Evolutionary conservation across 179 eudicot species (phyloP).

Genomic region (Silene noctiflora): DNA sequence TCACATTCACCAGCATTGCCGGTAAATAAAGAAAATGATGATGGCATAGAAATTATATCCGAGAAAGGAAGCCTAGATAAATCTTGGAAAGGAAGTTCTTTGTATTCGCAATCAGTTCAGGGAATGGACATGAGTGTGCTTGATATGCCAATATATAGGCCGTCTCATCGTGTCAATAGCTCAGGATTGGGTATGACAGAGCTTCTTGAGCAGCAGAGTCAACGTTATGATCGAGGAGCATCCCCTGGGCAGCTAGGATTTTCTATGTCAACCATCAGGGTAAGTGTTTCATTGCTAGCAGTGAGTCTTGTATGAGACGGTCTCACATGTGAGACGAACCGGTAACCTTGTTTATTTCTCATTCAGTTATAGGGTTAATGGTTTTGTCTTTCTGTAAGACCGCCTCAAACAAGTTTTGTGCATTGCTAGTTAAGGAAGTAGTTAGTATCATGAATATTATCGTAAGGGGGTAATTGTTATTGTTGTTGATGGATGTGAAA

Average conservation of each 20-base stretch:
- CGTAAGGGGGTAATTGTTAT: background rate
- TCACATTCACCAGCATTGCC: conserved; percentile 22
- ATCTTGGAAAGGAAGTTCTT: conserved; percentile 30
- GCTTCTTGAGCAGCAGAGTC: conserved; percentile 37
- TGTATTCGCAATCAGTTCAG: conserved; percentile 35
- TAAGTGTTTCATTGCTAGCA: conserved; percentile 20
- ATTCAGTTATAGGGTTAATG: background rate
- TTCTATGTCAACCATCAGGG: conserved; percentile 47
- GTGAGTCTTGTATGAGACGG: background rate
- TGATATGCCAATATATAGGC: conserved; percentile 33
- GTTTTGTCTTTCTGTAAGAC: background rate
- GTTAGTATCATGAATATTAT: no score
- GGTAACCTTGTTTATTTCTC: background rate
- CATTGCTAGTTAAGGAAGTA: background rate
- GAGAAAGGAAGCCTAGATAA: conserved; percentile 36
- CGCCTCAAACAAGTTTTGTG: conserved; percentile 1
- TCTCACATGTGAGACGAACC: background rate
- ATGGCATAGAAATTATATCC: conserved; percentile 39
- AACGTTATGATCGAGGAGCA: conserved; percentile 34
- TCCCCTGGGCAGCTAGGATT: conserved; percentile 36
- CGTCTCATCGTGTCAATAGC: conserved; percentile 29
- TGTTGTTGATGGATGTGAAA: background rate
- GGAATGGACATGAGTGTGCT: conserved; percentile 51
- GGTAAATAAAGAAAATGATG: conserved; percentile 32
- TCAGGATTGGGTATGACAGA: conserved; percentile 47